phyloP scores from a whole-genome alignment of 1,284 basidiomycete genomes.

The Thelephora terrestris region DNA sequence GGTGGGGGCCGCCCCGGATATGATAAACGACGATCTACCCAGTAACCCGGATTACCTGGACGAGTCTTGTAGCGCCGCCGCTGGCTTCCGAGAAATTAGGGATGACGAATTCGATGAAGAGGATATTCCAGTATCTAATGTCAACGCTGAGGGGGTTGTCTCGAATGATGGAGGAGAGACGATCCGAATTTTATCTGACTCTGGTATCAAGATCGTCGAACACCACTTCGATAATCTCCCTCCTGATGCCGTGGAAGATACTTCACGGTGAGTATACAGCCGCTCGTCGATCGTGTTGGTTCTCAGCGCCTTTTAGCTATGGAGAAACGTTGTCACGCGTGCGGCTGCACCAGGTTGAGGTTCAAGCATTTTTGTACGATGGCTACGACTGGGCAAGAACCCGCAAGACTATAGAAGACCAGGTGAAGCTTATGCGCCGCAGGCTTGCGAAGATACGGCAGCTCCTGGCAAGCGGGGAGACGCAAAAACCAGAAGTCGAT shows the following conservation, averaged over 20 bases:
- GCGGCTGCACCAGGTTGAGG: constrained; percentile 49
- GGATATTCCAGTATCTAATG: constrained; percentile 20
- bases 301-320: constrained; percentile 22
- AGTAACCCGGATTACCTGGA: constrained; percentile 85
- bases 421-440: constrained; percentile 80
- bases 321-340: constrained; percentile 43
- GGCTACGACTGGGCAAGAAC: constrained; percentile 93
- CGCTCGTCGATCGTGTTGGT: constrained; percentile 1
- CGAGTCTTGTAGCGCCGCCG: constrained; percentile 67
- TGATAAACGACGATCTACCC: constrained; percentile 88
- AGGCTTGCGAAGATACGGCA: constrained; percentile 88
- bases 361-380: constrained; percentile 71
- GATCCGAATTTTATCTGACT: constrained; percentile 61
- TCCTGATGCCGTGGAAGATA: constrained; percentile 37
- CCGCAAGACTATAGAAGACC: constrained; percentile 78
- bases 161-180: constrained; percentile 77
- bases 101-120: constrained; percentile 52
- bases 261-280: constrained; percentile 33
- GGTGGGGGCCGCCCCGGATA: constrained; percentile 70
- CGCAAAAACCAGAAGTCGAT: constrained; percentile 74
- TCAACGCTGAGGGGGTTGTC: constrained; percentile 34
- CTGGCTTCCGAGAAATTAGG: constrained; percentile 59
- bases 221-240: constrained; percentile 65
- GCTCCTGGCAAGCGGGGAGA: constrained; percentile 87
- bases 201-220: constrained; percentile 50